Evolutionary conservation across 169 alveolate species (phyloP), one percentile per base, ranked within the genome.

Genomic region (Plasmodium gonderi): DNA sequence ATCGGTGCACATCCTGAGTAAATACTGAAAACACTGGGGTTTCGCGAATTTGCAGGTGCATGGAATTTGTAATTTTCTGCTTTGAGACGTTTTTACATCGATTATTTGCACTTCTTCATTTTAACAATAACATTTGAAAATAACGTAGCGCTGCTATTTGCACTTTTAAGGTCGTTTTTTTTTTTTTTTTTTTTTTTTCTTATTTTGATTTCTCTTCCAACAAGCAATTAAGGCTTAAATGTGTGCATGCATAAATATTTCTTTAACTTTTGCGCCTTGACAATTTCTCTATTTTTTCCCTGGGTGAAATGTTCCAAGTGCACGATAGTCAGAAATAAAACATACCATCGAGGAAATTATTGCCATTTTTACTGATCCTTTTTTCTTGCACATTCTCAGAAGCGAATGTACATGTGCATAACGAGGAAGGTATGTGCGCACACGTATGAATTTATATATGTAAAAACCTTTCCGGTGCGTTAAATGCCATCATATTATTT

Each of bases 41-140:
- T 54, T 54, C 69, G 69, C 23, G 69, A 11, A 54, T 54, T 54
- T 54, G 69, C 69, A 54, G 69, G n/a, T 54, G n/a, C n/a, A 54
- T 23, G 69, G 36, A 54, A 17, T 54, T n/a, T n/a, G n/a, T n/a
- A n/a, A n/a, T n/a, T n/a, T n/a, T 23, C 33, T n/a, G 33, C 1
- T 5, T 17, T 54, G 33, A 31, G 69, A 54, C n/a, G 23, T 3
- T 54, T n/a, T n/a, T n/a, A n/a, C n/a, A n/a, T n/a, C n/a, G n/a
- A n/a, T n/a, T n/a, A n/a, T n/a, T n/a, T n/a, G n/a, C n/a, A n/a
- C n/a, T n/a, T n/a, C n/a, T n/a, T n/a, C n/a, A n/a, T n/a, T n/a
- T n/a, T n/a, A n/a, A n/a, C n/a, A n/a, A n/a, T n/a, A n/a, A n/a
- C n/a, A n/a, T n/a, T n/a, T n/a, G n/a, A n/a, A n/a, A n/a, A n/a